A percentile compares a stretch with the other conserved stretches of the same genome.
phyloP scores from a whole-genome alignment of 1,284 basidiomycete species.

The Rhodofomes roseus region DNA sequence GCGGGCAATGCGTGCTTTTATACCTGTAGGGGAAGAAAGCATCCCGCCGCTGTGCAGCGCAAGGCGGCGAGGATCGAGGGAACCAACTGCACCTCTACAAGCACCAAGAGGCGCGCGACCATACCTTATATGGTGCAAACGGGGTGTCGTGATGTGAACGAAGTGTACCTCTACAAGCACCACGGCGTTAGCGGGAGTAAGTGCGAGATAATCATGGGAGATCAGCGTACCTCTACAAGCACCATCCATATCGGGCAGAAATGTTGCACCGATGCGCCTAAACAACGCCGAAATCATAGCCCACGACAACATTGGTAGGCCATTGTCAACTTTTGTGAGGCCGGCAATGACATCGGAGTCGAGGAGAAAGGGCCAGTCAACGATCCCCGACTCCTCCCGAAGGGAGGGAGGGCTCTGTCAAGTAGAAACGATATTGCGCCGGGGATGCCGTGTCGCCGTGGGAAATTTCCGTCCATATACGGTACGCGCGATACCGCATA shows the following conservation, averaged over 20 bases:
- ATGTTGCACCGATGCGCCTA: neutral
- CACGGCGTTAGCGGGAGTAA: neutral
- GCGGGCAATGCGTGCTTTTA: neutral
- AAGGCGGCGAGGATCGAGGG: neutral
- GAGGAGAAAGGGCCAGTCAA: no score
- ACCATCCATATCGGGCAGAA: neutral
- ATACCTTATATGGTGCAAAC: neutral
- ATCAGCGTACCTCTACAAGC: neutral
- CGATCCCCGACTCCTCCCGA: no score
- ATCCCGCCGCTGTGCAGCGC: neutral
- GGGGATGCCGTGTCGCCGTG: no score
- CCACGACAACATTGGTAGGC: no score
- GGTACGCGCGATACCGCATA: no score
- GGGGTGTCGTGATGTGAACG: neutral
- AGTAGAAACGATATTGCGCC: no score
- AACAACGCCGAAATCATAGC: no score
- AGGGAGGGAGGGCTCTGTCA: no score
- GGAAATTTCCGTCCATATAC: no score
- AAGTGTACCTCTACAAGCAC: neutral
- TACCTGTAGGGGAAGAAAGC: neutral
- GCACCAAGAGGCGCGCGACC: neutral
- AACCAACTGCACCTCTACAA: neutral
- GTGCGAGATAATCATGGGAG: neutral
- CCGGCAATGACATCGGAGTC: no score
- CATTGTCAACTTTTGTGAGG: no score